phyloP scores from a whole-genome alignment of 306 rosid species.

The Castanospermum australe region DNA sequence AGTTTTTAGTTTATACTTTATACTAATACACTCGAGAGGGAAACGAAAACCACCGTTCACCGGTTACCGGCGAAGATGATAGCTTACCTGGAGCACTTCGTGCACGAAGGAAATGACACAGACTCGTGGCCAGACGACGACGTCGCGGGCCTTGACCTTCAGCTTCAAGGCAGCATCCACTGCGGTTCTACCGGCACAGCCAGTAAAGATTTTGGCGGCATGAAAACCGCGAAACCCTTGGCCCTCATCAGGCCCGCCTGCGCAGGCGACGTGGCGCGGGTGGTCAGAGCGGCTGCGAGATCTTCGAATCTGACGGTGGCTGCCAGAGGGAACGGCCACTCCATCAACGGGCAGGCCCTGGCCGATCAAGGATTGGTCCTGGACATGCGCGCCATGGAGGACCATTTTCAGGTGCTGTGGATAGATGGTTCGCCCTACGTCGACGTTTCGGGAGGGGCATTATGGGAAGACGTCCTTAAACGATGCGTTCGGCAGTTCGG shows the following conservation, averaged over 20 bases:
- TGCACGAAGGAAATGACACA: conserved; percentile 69
- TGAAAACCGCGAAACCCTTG: conserved; percentile 50
- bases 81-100: conserved; percentile 73
- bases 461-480: conserved; percentile 88
- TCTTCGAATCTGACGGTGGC: conserved; percentile 74
- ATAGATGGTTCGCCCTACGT: conserved; percentile 39
- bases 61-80: conserved; percentile 49
- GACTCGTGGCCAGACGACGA: conserved; percentile 55
- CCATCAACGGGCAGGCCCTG: conserved; percentile 98
- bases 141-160: conserved; percentile 44
- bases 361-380: conserved; percentile 74
- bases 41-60: background rate
- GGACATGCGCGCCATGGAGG: conserved; percentile 80
- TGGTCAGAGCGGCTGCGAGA: conserved; percentile 41
- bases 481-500: conserved; percentile 53
- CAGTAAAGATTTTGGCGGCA: conserved; percentile 79
- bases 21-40: background rate
- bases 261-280: conserved; percentile 50
- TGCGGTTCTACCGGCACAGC: conserved; percentile 40
- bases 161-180: conserved; percentile 42
- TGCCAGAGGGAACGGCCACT: conserved; percentile 95
- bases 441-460: conserved; percentile 95
- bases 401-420: conserved; percentile 26
- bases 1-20: too few relatives aligned
- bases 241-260: conserved; percentile 52